Evolutionary conservation across 73 alveolate genomes (phyloP).

Genomic region (Vitrella brassicaformis): DNA sequence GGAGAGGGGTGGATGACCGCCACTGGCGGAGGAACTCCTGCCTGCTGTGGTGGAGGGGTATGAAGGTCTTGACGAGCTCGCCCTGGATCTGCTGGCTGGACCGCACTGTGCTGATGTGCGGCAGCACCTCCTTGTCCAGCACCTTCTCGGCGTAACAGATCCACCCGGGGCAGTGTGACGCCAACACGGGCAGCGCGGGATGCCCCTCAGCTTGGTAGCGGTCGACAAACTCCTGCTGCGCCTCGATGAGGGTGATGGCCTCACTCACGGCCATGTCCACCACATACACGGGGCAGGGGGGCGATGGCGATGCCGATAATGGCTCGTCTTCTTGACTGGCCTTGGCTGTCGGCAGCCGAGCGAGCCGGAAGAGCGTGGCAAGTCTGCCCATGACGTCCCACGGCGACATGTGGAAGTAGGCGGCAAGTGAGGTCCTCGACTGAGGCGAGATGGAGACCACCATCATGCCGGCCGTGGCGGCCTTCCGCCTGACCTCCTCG

Average conservation of each 20-base stretch:
- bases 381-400: constrained; percentile 26
- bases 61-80: constrained; percentile 42
- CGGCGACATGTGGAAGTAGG: constrained; percentile 21
- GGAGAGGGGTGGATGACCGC: background rate
- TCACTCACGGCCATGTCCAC: constrained; percentile 54
- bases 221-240: constrained; percentile 38
- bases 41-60: background rate
- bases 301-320: too few species aligned
- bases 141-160: constrained; percentile 86
- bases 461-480: constrained; percentile 19
- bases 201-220: constrained; percentile 5
- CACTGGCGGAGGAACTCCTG: background rate
- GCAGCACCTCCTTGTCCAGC: constrained; percentile 66
- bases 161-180: constrained; percentile 95
- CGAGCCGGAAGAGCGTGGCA: constrained; percentile 10
- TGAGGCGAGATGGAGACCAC: constrained; percentile 69
- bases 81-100: constrained; percentile 73
- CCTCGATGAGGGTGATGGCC: constrained; percentile 41
- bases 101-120: constrained; percentile 63
- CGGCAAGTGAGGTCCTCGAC: constrained; percentile 54
- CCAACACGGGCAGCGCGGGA: constrained; percentile 46
- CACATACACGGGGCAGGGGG: constrained; percentile 55
- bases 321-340: background rate
- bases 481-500: constrained; percentile 54
- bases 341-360: background rate